Conservation (phyloP, 441 rosid genomes). For the Adansonia gregorii region DNA sequence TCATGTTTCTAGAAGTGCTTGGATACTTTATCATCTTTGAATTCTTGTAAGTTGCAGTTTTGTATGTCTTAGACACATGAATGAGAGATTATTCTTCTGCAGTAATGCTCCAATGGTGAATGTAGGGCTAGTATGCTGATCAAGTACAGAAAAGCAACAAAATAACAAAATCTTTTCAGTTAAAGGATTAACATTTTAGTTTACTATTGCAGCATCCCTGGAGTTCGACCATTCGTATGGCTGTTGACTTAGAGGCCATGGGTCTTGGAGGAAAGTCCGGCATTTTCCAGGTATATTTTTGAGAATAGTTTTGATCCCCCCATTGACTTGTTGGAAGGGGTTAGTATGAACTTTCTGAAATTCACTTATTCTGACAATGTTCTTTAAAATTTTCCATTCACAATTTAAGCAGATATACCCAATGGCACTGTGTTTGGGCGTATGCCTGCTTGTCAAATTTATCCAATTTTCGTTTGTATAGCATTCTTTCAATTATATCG, state of each 20-base stretch:
- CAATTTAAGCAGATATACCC: neutral
- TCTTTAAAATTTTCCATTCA: neutral
- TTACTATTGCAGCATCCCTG: slow-evolving; percentile 80
- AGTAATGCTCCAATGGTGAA: slow-evolving; percentile 10
- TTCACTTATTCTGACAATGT: neutral
- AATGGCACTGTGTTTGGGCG: neutral
- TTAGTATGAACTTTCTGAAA: neutral
- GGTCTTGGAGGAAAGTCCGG: slow-evolving; percentile 78
- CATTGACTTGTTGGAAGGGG: slow-evolving; percentile 17
- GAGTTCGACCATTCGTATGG: slow-evolving; percentile 74
- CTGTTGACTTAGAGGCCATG: slow-evolving; percentile 93
- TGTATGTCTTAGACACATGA: slow-evolving; percentile 2
- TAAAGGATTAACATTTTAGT: slow-evolving; percentile 30
- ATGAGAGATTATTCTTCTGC: slow-evolving; percentile 25
- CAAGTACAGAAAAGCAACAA: neutral
- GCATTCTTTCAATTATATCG: neutral
- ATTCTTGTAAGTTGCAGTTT: slow-evolving; percentile 19
- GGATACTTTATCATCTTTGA: neutral
- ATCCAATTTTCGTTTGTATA: neutral
- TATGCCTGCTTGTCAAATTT: neutral
- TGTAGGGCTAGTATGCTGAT: slow-evolving; percentile 5
- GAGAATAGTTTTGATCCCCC: slow-evolving; percentile 14
- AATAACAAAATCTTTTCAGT: neutral
- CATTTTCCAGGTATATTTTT: slow-evolving; percentile 75
- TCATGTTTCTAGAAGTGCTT: neutral